Evolutionary conservation across 495 filamentous ascomycete species (phyloP).

Genomic region (Daldinia grandis): DNA sequence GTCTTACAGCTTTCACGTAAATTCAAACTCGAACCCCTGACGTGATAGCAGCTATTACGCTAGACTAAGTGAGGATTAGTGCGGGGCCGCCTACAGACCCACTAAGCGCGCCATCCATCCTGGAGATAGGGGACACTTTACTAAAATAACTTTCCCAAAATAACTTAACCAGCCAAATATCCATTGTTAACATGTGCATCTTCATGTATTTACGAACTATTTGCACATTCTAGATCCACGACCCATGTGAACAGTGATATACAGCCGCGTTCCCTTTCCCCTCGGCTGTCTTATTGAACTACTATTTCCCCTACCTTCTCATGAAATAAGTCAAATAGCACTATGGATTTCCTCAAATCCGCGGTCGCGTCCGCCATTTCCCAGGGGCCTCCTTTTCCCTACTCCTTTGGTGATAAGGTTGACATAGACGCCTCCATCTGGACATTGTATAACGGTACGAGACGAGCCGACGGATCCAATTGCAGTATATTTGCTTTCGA

Average conservation of each 20-base stretch:
- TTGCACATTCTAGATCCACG: neutral
- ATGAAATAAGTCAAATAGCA: constrained; percentile 35
- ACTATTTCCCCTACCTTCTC: neutral
- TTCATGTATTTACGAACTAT: neutral
- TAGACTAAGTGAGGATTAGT: constrained; percentile 14
- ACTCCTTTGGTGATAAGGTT: constrained; percentile 88
- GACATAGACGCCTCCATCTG: constrained; percentile 91
- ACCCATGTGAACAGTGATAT: neutral
- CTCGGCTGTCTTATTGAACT: neutral
- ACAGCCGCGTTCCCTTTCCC: neutral
- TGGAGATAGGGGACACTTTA: constrained; percentile 22
- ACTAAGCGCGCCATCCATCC: neutral
- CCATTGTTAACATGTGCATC: neutral
- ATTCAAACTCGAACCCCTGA: neutral
- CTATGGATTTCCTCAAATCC: constrained; percentile 97
- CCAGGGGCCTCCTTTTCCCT: constrained; percentile 91
- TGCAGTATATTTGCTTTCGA: constrained; percentile 99
- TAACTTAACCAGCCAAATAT: neutral
- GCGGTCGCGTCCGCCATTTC: constrained; percentile 96
- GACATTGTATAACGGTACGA: constrained; percentile 90
- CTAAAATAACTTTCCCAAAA: constrained; percentile 16
- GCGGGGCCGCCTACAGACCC: constrained; percentile 5
- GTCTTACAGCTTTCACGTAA: neutral
- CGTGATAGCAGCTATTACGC: neutral
- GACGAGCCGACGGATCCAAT: constrained; percentile 87